A percentile compares a stretch with the other conserved stretches of the same genome.
These are phyloP conservation scores for Plasmopara viticola DNA, from an alignment of 352 stramenopile genomes.

Conservation along the genomic window DNA sequence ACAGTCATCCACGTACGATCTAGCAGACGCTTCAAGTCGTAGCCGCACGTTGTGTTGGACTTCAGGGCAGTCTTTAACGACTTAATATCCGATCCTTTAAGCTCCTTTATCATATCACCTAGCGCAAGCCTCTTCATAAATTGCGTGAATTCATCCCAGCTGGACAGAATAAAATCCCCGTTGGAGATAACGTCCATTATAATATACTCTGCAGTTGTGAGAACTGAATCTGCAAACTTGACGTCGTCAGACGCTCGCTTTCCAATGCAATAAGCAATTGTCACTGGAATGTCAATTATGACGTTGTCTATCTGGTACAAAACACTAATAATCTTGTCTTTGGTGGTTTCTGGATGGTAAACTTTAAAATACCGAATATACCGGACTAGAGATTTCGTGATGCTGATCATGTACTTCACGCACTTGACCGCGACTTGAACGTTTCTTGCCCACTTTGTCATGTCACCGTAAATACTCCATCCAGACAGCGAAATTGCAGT, in stretches of 20 bases:
- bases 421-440: conserved; percentile 30
- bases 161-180: conserved; percentile 27
- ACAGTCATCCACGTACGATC: conserved; percentile 34
- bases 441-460: conserved; percentile 15
- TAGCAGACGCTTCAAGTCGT: conserved; percentile 27
- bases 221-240: conserved; percentile 26
- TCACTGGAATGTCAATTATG: conserved; percentile 39
- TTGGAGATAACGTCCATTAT: conserved; percentile 30
- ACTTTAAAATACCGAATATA: conserved; percentile 31
- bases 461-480: conserved; percentile 26
- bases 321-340: conserved; percentile 32
- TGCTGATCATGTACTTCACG: conserved; percentile 31
- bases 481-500: conserved; percentile 15
- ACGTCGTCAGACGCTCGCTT: conserved; percentile 21
- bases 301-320: conserved; percentile 40
- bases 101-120: conserved; percentile 10
- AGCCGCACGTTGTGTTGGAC: conserved; percentile 27
- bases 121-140: conserved; percentile 32
- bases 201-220: conserved; percentile 27
- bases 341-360: conserved; percentile 18
- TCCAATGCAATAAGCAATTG: conserved; percentile 37
- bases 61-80: conserved; percentile 21
- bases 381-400: conserved; percentile 28
- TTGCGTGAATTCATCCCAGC: conserved; percentile 18
- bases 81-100: conserved; percentile 18